phyloP scores from a whole-genome alignment of 2,329 filamentous ascomycete species.

The Parastagonospora nodorum region DNA sequence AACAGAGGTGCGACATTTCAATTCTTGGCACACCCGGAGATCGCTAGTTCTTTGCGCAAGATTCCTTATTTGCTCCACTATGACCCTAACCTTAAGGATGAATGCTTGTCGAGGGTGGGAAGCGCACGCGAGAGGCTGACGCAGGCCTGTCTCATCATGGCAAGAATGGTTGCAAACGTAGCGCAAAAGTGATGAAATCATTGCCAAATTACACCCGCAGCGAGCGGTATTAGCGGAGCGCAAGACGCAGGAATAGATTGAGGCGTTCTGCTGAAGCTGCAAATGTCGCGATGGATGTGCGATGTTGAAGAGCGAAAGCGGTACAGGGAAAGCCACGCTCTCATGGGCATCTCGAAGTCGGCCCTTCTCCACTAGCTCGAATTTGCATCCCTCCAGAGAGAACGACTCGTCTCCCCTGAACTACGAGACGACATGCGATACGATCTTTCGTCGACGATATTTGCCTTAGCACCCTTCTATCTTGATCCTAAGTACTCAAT shows the following conservation, averaged over 20 bases:
- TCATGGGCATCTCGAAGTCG: too few relatives aligned
- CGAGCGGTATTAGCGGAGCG: not conserved
- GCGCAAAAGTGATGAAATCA: constrained; percentile 2
- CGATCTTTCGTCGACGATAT: too few relatives aligned
- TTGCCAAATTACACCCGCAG: not conserved
- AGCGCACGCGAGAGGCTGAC: constrained; percentile 1
- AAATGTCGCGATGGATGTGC: not conserved
- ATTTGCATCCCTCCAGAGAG: too few relatives aligned
- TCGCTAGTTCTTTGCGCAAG: constrained; percentile 2
- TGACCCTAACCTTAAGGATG: constrained; percentile 9
- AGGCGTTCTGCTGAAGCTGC: constrained; percentile 1
- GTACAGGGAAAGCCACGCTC: too few relatives aligned
- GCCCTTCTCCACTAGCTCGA: too few relatives aligned
- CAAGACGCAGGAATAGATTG: not conserved
- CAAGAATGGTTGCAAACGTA: constrained; percentile 7
- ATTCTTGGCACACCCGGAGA: constrained; percentile 23
- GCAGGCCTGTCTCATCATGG: not conserved
- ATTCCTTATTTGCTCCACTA: constrained; percentile 10
- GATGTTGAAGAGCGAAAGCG: too few relatives aligned
- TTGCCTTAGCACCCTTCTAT: too few relatives aligned
- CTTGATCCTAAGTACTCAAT: not conserved
- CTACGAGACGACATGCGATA: too few relatives aligned
- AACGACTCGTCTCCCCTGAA: too few relatives aligned
- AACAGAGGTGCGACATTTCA: constrained; percentile 38
- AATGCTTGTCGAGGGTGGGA: constrained; percentile 22